Evolutionary conservation across 129 eudicot genomes (phyloP), one percentile per base, ranked within the genome.

Genomic region (Chrysanthemum makinoi): DNA sequence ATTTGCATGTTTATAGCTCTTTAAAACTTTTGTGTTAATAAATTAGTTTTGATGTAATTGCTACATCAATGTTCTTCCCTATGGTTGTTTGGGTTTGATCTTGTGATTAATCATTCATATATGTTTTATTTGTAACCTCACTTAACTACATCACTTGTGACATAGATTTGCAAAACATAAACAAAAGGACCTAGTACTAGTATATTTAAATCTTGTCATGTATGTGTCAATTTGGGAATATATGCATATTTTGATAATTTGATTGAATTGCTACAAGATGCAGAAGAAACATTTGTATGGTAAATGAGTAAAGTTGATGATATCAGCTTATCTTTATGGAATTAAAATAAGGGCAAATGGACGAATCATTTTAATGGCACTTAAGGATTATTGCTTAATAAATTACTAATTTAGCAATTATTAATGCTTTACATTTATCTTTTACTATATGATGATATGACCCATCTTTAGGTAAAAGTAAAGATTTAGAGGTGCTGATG

Each of bases 401-500:
- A 47, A 54, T 65, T 24, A 58, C 51, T 66, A 24, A 68, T 66
- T 66, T 70, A 49, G 65, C 58, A 80, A 71, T 66, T 64, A 49
- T 65, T 69, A 49, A 48, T 66, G 64, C 65, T 76, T 77, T 65
- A 67, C 4, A 30, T 76, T 43, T 70, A 46, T 33, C 72, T 75
- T 80, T 66, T 71, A 48, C 47, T 30, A n/a, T 54, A 26, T 26
- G 66, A 50, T 59, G 28, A 14, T 43, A 59, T 74, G 51, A 51
- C 59, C 67, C 64, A 30, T 48, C 69, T 66, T 72, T 58, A 26
- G 50, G 79, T 16, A 76, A 77, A 64, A 76, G 75, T 76, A 53
- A 49, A 72, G 72, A 64, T 78, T 65, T 62, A 77, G 81, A 43
- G 59, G 48, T 58, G 72, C 59, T 72, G 72, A 48, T 71, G 76